Base-by-base conservation (phyloP, 495 filamentous ascomycete genomes). In the Penicillium salamii region DNA sequence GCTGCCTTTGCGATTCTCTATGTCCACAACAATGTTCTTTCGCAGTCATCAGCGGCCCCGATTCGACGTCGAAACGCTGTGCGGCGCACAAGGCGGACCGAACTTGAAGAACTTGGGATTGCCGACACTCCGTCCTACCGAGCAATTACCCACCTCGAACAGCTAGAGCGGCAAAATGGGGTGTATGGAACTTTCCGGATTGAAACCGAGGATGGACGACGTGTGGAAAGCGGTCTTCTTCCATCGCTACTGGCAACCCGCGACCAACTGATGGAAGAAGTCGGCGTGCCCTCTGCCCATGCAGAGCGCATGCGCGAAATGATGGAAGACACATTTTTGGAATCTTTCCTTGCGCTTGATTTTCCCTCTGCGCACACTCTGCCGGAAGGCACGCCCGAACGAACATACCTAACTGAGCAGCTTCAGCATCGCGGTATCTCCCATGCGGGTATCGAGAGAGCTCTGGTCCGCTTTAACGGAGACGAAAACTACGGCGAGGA, bases 271-370 rank as follows among this genome's bases (percentile, higher is more conserved):
- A 72, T 72, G 69, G 66, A 68, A 46, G 65, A 73, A 42, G 70
- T 74, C 4, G 70, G 70, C 7, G 69, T 75, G 12, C 65, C 63
- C 3, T 39, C 60, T 14, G 66, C 59, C 39, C 69, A 76, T 52
- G 76, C 76, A 14, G 69, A 71, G 52, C 65, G 67, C 48, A 71
- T 77, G 62, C 72, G 74, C 32, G 65, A 75, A 51, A 75, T 76
- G 68, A 72, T 78, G 69, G 76, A 78, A 43, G 71, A 72, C 32
- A 70, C 70, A 1, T 76, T 78, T 49, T 54, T 78, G 19, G 70
- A 75, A 47, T 73, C 72, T 3, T 78, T 78, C 32, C 65, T 78
- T 42, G 74, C 75, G 1, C 53, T 74, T 23, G 70, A 78, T 23
- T 70, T 78, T 19, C 70, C 76, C 1, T 58, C 72, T 1, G 52